These are phyloP conservation scores for Ophiostoma sp. DNA, from an alignment of 2,329 filamentous ascomycete genomes.

Conservation along the genomic window DNA sequence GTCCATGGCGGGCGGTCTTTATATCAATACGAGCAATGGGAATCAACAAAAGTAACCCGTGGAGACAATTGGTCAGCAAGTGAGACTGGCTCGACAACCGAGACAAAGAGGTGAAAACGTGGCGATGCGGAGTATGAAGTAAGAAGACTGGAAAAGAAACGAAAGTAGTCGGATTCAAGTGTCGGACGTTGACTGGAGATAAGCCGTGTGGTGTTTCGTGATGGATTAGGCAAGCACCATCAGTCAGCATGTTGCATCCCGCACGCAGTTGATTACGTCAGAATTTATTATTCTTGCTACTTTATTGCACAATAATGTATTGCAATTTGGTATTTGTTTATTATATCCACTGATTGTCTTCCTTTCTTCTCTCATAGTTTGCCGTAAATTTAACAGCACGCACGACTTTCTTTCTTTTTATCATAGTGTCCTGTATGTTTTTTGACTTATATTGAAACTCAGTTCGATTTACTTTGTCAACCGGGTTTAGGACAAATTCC, in stretches of 20 bases:
- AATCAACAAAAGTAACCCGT: constrained; percentile 2
- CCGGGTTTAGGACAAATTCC: background rate
- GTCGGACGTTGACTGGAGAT: constrained; percentile 2
- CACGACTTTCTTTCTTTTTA: too few species aligned
- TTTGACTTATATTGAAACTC: too few species aligned
- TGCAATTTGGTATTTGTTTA: background rate
- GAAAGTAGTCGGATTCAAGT: background rate
- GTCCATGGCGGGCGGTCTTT: background rate
- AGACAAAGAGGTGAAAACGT: background rate
- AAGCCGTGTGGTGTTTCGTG: constrained; percentile 1
- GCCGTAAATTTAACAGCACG: too few species aligned
- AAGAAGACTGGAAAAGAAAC: background rate
- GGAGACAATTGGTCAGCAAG: background rate
- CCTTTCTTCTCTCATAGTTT: too few species aligned
- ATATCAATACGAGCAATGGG: background rate
- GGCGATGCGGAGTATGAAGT: background rate
- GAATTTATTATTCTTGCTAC: background rate
- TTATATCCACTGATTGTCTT: too few species aligned
- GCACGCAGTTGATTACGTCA: background rate
- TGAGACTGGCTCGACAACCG: background rate
- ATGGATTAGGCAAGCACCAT: constrained; percentile 1
- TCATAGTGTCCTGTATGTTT: too few species aligned
- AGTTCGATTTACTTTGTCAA: background rate
- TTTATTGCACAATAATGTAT: too few species aligned
- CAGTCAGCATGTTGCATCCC: background rate